Base-by-base conservation (phyloP, 2,329 filamentous ascomycete species). In the Talaromyces verruculosus region DNA sequence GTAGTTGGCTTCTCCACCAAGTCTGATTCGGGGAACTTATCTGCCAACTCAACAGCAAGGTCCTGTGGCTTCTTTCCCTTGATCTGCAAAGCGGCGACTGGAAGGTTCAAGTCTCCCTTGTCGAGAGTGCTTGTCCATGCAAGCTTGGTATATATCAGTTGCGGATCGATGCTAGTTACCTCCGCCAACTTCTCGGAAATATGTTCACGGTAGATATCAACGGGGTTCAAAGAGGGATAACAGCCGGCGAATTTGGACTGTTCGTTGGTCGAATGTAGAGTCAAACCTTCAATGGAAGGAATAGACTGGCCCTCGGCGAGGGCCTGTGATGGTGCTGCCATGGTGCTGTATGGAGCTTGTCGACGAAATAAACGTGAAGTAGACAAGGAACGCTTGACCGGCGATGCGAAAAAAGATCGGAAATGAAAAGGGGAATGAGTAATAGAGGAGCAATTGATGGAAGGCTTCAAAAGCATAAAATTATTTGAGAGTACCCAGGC, bases 61-160 rank as follows among this genome's bases (percentile, higher is more conserved):
- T 85, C 85, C 63, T 84, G 79, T 41, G 86, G 85, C 70, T 88
- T 87, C 78, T 85, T 86, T 71, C 83, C 82, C 77, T 88, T 83
- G 67, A 82, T 78, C 67, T 79, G 78, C 33, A 83, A 73, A 22
- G 80, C 72, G 19, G 81, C 75, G 35, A 80, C 80, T 67, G 81
- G 75, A 61, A 82, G 68, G 65, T 76, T 71, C 66, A 82, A 72
- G 66, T 83, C 81, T 66, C 81, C 81, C 74, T 83, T 82, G 68
- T 82, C 81, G 57, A 82, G 69, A 63, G 76, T 78, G 65, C 75
- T 78, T 28, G 81, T 81, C 80, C 80, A 82, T 72, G 75, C 73
- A 60, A 83, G 68, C 55, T 77, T 74, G 45, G 75, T 67, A 64
- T 78, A 78, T 67, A 82, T 74, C 71, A 77, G 75, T 63, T 76